Conservation (phyloP, 2,329 filamentous ascomycete species). For the Kalmusia sp. region DNA sequence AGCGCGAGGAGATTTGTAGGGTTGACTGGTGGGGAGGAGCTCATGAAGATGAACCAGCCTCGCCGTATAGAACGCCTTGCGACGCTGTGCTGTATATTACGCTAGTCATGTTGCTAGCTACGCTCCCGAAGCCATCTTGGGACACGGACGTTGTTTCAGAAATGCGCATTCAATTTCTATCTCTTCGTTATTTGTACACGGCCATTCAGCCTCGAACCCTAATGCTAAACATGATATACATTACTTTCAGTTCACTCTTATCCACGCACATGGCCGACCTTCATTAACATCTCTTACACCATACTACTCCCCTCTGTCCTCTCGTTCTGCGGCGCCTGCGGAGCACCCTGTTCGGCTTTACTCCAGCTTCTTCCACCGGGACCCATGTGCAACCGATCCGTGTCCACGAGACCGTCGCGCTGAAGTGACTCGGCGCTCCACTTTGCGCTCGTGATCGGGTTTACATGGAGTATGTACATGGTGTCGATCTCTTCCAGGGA, state of each 20-base stretch:
- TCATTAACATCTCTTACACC: not conserved
- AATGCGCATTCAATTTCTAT: not conserved
- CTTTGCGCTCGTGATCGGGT: conserved; percentile 66
- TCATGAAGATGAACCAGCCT: no score
- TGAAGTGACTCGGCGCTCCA: conserved; percentile 51
- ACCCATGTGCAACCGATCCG: conserved; percentile 39
- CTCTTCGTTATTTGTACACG: not conserved
- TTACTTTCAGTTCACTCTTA: not conserved
- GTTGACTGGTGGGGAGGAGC: not conserved
- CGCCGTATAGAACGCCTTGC: not conserved
- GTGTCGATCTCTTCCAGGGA: conserved; percentile 80
- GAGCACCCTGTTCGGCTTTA: conserved; percentile 38
- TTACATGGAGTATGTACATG: conserved; percentile 71
- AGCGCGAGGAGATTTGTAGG: not conserved
- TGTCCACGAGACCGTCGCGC: conserved; percentile 41
- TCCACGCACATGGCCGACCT: not conserved
- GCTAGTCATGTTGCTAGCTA: not conserved
- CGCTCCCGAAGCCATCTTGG: not conserved
- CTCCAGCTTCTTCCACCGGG: conserved; percentile 41
- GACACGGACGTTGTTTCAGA: conserved; percentile 1
- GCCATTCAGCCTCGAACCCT: not conserved
- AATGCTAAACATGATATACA: not conserved
- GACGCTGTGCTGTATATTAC: not conserved
- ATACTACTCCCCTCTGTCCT: not conserved
- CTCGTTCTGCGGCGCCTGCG: conserved; percentile 1